Base-by-base conservation (phyloP, 495 filamentous ascomycete genomes). In the Tuber borchii region DNA sequence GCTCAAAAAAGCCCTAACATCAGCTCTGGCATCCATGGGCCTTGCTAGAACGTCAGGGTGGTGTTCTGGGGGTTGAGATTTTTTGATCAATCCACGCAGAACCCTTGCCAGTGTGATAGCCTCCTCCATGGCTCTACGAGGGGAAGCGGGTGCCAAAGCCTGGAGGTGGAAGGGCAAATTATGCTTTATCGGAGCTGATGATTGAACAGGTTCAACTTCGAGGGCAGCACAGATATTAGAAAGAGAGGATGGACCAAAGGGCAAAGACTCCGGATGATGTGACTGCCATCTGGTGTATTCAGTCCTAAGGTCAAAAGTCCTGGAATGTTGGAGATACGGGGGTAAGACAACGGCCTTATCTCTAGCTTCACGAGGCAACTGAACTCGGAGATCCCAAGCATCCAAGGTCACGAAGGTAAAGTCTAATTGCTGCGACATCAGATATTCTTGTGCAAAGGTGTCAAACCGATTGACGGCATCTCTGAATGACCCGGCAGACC, bases 231-330 rank as follows among this genome's bases (percentile, higher is more conserved):
- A 99, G 83, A 98, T 99, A 85, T 97, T 97, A 74, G 95, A 90
- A 76, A 99, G 88, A 79, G 94, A 95, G 70, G 93, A 97, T 56
- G 95, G 93, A 6, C 94, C 96, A 84, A 97, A 99, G 1, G 95
- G 95, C 69, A 99, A 87, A 48, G 95, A 97, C 86, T 99, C 95
- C 34, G 95, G 95, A 82, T 98, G 95, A 80, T 97, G 94, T 78
- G 93, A 93, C 85, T 99, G 95, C 95, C 96, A 99, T 80, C 93
- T 89, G 83, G 97, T 93, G 83, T 99, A 99, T 86, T 98, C 95
- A 77, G 94, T 95, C 69, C 95, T 92, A 42, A 99, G 88, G 84
- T 98, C 95, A 84, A 97, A 99, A 45, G 94, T 95, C 70, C 95
- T 90, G 56, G 95, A 97, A 86, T 99, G 95, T 85, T 97, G 95